Percentiles rank a stretch among this genome's conserved stretches.
Evolutionary conservation across 352 stramenopile genomes (phyloP).

Genomic region (Plasmopara viticola): DNA sequence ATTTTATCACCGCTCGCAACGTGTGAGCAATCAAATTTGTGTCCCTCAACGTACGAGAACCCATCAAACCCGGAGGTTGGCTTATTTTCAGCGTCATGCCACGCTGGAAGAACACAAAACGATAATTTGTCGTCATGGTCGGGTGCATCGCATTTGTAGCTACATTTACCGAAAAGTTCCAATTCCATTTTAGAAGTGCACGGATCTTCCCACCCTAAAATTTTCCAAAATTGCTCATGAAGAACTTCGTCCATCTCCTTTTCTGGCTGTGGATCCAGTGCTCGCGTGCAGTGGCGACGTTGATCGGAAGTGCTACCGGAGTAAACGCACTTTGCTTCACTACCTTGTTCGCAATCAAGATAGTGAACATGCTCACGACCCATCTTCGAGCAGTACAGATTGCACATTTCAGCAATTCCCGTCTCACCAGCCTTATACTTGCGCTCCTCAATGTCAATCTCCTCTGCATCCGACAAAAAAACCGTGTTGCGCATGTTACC

Average conservation of each 20-base stretch:
- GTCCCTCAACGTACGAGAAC: slow-evolving; percentile 50
- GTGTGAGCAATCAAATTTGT: slow-evolving; percentile 77
- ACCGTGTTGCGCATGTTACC: slow-evolving; percentile 80
- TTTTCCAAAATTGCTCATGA: slow-evolving; percentile 69
- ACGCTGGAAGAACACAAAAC: slow-evolving; percentile 58
- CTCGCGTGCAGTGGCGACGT: slow-evolving; percentile 57
- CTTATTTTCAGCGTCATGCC: slow-evolving; percentile 37
- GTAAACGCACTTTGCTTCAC: slow-evolving; percentile 39
- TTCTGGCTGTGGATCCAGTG: slow-evolving; percentile 44
- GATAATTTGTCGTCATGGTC: slow-evolving; percentile 56
- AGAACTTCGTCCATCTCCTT: slow-evolving; percentile 63
- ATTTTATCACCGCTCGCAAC: slow-evolving; percentile 37
- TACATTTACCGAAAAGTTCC: slow-evolving; percentile 65
- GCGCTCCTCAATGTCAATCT: slow-evolving; percentile 65
- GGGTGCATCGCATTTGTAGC: slow-evolving; percentile 57
- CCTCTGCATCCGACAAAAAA: slow-evolving; percentile 47
- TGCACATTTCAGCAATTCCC: slow-evolving; percentile 76
- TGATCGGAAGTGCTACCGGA: slow-evolving; percentile 40
- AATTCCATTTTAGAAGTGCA: slow-evolving; percentile 50
- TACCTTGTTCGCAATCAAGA: slow-evolving; percentile 47
- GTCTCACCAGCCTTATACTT: slow-evolving; percentile 64
- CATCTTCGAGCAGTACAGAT: slow-evolving; percentile 76
- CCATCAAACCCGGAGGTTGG: slow-evolving; percentile 27
- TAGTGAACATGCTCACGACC: slow-evolving; percentile 73
- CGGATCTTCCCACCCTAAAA: slow-evolving; percentile 40